Base-by-base conservation (phyloP, 495 filamentous ascomycete species). In the Annulohypoxylon bovei region DNA sequence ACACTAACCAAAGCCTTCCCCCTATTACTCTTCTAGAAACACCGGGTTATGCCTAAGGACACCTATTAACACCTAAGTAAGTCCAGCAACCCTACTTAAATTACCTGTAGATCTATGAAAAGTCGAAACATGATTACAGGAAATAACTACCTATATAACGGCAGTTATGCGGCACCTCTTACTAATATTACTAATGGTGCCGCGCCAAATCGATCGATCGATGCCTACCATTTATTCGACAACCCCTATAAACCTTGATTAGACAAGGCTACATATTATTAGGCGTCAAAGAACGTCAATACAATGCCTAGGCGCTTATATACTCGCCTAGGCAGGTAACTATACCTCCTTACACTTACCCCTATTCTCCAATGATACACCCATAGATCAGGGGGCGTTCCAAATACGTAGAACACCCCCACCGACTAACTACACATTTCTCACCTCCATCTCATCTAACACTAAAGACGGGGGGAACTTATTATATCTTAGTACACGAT, bases 1-100 rank as follows among this genome's bases (percentile, higher is more conserved):
- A 58, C 42, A 46, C 37, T 20, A 47, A 27, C 16, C 11, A 32
- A 50, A 56, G 14, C 53, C 67, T 49, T 49, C 28, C 11, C n/a
- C 32, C 49, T 27, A 7, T 27, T 27, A 50, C 23, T 6, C 22
- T 12, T n/a, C 46, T 28, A 50, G 1, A 50, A 2, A 28, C 20
- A 23, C 12, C 6, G 12, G 46, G 12, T n/a, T n/a, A 50, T 28
- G 23, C 46, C 40, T 14, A 50, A n/a, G 46, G 46, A 33, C 27
- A 54, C 16, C 49, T 54, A 54, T 14, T 27, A 28, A 27, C 22
- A 50, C 6, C 9, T 25, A 47, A 49, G 23, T 50, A 50, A 50
- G 46, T 50, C 46, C 23, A 4, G 23, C 22, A 50, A 50, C 20
- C 46, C 22, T 27, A 28, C 11, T 5, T n/a, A n/a, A 50, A 6